Conservation (phyloP, 768 basidiomycete species). For the Cyathus striatus region DNA sequence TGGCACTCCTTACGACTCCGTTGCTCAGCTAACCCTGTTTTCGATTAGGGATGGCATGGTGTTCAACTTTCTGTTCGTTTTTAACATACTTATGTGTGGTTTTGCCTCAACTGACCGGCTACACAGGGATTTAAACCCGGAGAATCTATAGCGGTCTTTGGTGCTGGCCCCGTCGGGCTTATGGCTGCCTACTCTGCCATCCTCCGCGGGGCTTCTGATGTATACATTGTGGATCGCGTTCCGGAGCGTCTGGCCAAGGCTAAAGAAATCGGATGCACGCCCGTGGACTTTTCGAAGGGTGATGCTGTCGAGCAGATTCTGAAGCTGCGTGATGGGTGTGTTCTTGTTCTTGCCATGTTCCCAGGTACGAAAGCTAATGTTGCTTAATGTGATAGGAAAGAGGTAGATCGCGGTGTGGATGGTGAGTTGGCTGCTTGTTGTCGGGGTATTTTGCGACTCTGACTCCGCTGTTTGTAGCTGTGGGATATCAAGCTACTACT, state of each 20-base stretch:
- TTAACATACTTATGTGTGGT: too few relatives aligned
- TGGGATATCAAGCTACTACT: slow-evolving; percentile 51
- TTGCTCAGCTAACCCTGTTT: neutral
- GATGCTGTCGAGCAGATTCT: slow-evolving; percentile 47
- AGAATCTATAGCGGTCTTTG: slow-evolving; percentile 48
- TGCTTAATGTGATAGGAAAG: slow-evolving; percentile 19
- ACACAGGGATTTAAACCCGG: slow-evolving; percentile 42
- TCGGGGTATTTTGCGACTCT: neutral
- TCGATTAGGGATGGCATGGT: slow-evolving; percentile 47
- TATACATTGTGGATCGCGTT: slow-evolving; percentile 54
- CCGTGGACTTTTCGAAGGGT: slow-evolving; percentile 42
- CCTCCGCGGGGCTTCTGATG: slow-evolving; percentile 44
- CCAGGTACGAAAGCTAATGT: neutral
- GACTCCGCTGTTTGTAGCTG: slow-evolving; percentile 23
- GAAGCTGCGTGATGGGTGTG: slow-evolving; percentile 37
- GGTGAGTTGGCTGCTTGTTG: slow-evolving; percentile 14
- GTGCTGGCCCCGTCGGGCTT: slow-evolving; percentile 49
- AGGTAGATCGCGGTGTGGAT: slow-evolving; percentile 49
- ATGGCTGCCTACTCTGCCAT: slow-evolving; percentile 56
- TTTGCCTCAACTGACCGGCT: too few relatives aligned
- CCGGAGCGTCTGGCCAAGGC: slow-evolving; percentile 48
- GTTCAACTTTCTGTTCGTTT: slow-evolving; percentile 38
- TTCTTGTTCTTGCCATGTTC: neutral
- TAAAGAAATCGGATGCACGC: slow-evolving; percentile 44
- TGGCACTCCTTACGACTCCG: neutral